phyloP scores from a whole-genome alignment of 352 stramenopile genomes.

The Phytophthora hybrid region DNA sequence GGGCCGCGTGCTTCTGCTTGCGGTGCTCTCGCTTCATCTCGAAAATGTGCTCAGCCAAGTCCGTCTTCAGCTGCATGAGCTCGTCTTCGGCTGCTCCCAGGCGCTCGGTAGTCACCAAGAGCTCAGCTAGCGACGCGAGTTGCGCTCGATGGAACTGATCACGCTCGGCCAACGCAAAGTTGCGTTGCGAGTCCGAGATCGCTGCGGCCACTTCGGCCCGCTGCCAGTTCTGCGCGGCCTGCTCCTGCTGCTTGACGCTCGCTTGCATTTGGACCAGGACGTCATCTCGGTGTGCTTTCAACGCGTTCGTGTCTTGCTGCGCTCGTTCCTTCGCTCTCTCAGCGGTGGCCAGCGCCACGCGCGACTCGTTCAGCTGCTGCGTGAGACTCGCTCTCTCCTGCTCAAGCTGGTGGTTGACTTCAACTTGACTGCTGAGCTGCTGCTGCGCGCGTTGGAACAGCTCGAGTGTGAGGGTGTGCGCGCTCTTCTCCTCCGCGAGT shows the following conservation, averaged over 20 bases:
- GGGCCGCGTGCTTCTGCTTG: slow-evolving; percentile 44
- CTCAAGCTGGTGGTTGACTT: slow-evolving; percentile 19
- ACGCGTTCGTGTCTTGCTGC: slow-evolving; percentile 34
- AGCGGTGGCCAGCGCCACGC: slow-evolving; percentile 44
- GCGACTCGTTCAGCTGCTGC: slow-evolving; percentile 31
- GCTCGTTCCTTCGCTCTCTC: slow-evolving; percentile 41
- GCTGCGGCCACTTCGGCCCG: slow-evolving; percentile 62
- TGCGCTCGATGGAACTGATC: slow-evolving; percentile 60
- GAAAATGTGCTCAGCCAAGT: slow-evolving; percentile 74
- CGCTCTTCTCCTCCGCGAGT: slow-evolving; percentile 62
- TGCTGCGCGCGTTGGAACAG: slow-evolving; percentile 21
- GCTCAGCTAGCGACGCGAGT: slow-evolving; percentile 50
- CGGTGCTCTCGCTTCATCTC: slow-evolving; percentile 63
- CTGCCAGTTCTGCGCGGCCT: slow-evolving; percentile 58
- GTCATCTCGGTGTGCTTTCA: slow-evolving; percentile 60
- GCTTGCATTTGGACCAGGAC: slow-evolving; percentile 56
- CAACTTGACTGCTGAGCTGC: slow-evolving; percentile 12
- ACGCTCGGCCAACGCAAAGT: slow-evolving; percentile 66
- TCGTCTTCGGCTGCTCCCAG: slow-evolving; percentile 59
- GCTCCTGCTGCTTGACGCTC: slow-evolving; percentile 55
- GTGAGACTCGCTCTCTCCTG: slow-evolving; percentile 21
- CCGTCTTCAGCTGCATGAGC: slow-evolving; percentile 64
- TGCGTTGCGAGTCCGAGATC: slow-evolving; percentile 74
- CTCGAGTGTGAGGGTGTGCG: slow-evolving; percentile 19
- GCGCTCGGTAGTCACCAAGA: slow-evolving; percentile 53